These are phyloP conservation scores for Aquanectria penicillioides DNA, from an alignment of 2,329 filamentous ascomycete genomes.

Conservation along the genomic window DNA sequence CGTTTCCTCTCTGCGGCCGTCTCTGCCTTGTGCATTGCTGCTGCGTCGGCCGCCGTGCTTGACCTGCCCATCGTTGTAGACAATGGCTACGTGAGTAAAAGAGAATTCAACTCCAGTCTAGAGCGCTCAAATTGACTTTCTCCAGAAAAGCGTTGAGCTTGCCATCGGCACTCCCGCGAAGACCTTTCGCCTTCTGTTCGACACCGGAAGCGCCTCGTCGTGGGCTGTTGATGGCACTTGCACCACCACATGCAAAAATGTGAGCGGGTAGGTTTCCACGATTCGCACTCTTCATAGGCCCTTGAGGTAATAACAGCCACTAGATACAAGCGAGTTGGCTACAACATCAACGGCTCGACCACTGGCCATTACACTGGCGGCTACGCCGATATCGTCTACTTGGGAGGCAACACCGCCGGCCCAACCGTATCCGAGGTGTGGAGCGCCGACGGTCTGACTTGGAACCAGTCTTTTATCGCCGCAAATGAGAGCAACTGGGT, in stretches of 20 bases:
- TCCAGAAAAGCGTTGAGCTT: constrained; percentile 19
- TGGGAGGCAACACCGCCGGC: constrained; percentile 44
- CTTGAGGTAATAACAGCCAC: background rate
- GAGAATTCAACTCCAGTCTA: too few relatives aligned
- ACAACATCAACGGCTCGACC: constrained; percentile 40
- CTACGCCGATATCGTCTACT: constrained; percentile 41
- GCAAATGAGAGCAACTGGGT: constrained; percentile 44
- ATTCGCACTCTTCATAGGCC: background rate
- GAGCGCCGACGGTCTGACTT: constrained; percentile 30
- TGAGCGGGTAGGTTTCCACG: constrained; percentile 34
- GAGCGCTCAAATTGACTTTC: background rate
- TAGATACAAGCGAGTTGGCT: constrained; percentile 42
- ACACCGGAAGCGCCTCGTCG: constrained; percentile 48
- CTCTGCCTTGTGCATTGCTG: background rate
- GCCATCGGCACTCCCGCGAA: constrained; percentile 43
- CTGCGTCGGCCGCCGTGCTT: constrained; percentile 7
- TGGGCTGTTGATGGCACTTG: constrained; percentile 45
- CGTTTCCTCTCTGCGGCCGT: background rate
- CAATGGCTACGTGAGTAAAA: constrained; percentile 26
- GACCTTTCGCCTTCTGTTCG: constrained; percentile 44
- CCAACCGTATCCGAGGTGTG: constrained; percentile 41
- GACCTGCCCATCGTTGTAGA: constrained; percentile 25
- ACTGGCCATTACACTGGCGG: constrained; percentile 36
- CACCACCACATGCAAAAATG: constrained; percentile 42
- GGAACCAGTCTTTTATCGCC: constrained; percentile 46